phyloP scores from a whole-genome alignment of 129 eudicot genomes.

The Glebionis coronaria region DNA sequence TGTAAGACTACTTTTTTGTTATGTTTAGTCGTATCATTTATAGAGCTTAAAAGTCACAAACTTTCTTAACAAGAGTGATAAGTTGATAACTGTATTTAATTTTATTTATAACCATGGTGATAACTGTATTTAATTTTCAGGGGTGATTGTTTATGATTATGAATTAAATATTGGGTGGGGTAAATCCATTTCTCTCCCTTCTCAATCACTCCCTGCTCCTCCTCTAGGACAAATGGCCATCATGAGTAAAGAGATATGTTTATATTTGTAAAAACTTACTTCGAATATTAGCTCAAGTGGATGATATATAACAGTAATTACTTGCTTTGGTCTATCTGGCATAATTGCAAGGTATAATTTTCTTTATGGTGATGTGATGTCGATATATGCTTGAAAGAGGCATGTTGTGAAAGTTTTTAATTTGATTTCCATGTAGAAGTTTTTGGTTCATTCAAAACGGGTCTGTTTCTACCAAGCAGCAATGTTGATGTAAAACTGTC shows the following conservation, averaged over 20 bases:
- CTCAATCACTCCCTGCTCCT: slow-evolving; percentile 98
- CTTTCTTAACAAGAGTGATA: too few species aligned
- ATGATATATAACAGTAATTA: slow-evolving; percentile 1
- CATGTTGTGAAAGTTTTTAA: too few species aligned
- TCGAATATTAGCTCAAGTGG: neutral
- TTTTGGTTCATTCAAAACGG: slow-evolving; percentile 91
- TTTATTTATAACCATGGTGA: too few species aligned
- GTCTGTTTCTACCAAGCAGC: slow-evolving; percentile 84
- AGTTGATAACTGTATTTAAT: too few species aligned
- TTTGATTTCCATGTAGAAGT: too few species aligned
- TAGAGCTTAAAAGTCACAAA: too few species aligned
- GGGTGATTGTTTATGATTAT: slow-evolving; percentile 89
- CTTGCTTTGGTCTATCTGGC: slow-evolving; percentile 15
- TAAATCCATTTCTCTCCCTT: slow-evolving; percentile 92
- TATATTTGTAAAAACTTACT: neutral
- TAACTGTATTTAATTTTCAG: slow-evolving; percentile 44
- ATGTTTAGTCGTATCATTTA: too few species aligned
- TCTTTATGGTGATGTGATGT: too few species aligned
- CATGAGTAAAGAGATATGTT: slow-evolving; percentile 88
- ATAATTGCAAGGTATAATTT: too few species aligned
- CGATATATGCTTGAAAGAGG: too few species aligned
- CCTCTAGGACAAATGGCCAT: slow-evolving; percentile 99
- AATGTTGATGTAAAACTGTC: slow-evolving; percentile 77
- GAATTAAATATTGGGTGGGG: slow-evolving; percentile 99
- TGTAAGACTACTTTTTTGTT: too few species aligned